Conservation (phyloP, 2,329 filamentous ascomycete genomes). For the Stemphylium vesicarium region DNA sequence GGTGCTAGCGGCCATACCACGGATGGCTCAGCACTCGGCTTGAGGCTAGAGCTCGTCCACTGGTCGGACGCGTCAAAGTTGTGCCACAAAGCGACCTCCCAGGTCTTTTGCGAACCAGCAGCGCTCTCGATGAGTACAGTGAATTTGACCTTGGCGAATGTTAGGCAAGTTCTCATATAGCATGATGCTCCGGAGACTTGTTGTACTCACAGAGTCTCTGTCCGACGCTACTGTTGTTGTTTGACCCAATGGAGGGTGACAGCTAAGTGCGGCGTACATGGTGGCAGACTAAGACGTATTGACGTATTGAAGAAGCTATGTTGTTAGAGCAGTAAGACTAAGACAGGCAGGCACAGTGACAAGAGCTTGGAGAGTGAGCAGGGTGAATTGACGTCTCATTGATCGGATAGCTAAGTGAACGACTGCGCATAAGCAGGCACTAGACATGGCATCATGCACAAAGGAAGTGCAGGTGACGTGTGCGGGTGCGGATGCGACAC, state of each 20-base stretch:
- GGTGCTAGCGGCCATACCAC: constrained; percentile 25
- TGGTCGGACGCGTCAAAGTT: constrained; percentile 62
- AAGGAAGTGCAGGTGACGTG: constrained; percentile 27
- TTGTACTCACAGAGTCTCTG: constrained; percentile 45
- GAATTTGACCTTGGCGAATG: constrained; percentile 59
- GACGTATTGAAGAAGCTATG: not conserved
- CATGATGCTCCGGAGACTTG: constrained; percentile 2
- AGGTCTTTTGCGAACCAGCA: constrained; percentile 60
- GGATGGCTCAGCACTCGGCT: constrained; percentile 43
- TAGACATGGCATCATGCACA: constrained; percentile 7
- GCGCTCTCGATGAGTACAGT: constrained; percentile 74
- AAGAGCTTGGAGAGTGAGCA: not conserved
- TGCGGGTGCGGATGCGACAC: constrained; percentile 28
- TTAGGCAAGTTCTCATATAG: constrained; percentile 15
- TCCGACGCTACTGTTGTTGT: constrained; percentile 65
- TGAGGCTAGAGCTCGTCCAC: constrained; percentile 66
- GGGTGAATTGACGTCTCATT: constrained; percentile 9
- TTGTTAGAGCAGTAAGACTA: constrained; percentile 1
- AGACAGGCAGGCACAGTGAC: constrained; percentile 6
- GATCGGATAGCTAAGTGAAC: constrained; percentile 3
- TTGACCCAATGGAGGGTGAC: constrained; percentile 77
- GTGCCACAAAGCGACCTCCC: constrained; percentile 80
- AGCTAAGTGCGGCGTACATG: constrained; percentile 63
- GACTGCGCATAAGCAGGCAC: too few relatives aligned
- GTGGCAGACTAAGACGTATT: constrained; percentile 3